Base-by-base conservation (phyloP, 495 filamentous ascomycete genomes). In the Talaromyces liani region DNA sequence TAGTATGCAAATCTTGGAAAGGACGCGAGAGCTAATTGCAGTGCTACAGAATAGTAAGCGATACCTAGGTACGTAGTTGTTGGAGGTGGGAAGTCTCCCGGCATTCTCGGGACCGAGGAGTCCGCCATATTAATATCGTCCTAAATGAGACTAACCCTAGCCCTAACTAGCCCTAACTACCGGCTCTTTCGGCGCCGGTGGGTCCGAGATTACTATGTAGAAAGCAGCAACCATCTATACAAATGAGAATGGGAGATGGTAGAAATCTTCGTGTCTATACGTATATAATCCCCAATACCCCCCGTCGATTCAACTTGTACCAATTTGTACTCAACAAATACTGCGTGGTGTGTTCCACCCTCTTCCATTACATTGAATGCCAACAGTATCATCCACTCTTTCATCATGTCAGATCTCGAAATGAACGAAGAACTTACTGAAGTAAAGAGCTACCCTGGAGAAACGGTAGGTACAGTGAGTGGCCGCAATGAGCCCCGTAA, bases 71-170 rank as follows among this genome's bases (percentile, higher is more conserved):
- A 10, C 3, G 31, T 22, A 20, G 31, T 33, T 7, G 33, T 36
- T 27, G 33, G 33, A 10, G 33, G 33, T 36, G 33, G 33, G 12
- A 3, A 33, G 33, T 41, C 8, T 34, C 22, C 7, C 33, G 58
- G 58, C 36, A 0, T 2, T 60, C 22, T 60, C 58, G 58, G 58
- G 12, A 29, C 58, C 58, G 58, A 60, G 58, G 22, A 9, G 58
- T 60, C 58, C 58, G 58, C 31, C 12, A 34, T 58, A 6, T 24
- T 41, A 36, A 33, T 8, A 33, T 10, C 31, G 9, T 10, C 9
- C 10, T 10, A 6, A 36, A 36, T 10, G 33, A 36, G 8, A 36
- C 8, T 41, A 41, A 41, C 36, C 12, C 36, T 41, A 12, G 31
- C 31, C 31, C 22, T 24, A n/a, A n/a, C n/a, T n/a, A 24, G 22